Percentiles rank a stretch among this genome's conserved stretches.
Conservation (phyloP, 805 yeast species). For the Zygosaccharomyces bailii region DNA sequence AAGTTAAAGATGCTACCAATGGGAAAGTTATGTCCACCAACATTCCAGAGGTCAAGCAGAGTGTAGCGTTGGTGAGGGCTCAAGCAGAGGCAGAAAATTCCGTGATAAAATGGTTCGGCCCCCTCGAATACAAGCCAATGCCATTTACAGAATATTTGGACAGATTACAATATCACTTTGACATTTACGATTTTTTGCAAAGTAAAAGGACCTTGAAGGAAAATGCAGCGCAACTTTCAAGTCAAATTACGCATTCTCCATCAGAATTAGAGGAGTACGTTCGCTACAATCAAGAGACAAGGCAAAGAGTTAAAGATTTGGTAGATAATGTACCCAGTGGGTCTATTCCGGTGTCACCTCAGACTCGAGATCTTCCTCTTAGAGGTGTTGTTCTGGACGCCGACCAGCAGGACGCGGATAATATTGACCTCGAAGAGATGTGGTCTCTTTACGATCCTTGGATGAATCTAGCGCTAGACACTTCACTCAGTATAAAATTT, state of each 20-base stretch:
- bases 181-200: slow-evolving; percentile 29
- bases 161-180: slow-evolving; percentile 32
- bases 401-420: slow-evolving; percentile 19
- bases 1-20: slow-evolving; percentile 32
- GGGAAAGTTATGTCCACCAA: slow-evolving; percentile 31
- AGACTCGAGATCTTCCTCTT: slow-evolving; percentile 12
- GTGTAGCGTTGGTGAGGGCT: slow-evolving; percentile 42
- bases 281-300: slow-evolving; percentile 19
- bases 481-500: slow-evolving; percentile 36
- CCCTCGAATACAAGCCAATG: slow-evolving; percentile 54
- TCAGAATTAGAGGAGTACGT: slow-evolving; percentile 18
- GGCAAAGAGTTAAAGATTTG: slow-evolving; percentile 16
- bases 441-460: slow-evolving; percentile 38
- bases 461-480: slow-evolving; percentile 36
- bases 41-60: slow-evolving; percentile 35
- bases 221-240: slow-evolving; percentile 16
- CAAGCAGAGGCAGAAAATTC: slow-evolving; percentile 43
- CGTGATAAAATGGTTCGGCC: slow-evolving; percentile 66
- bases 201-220: slow-evolving; percentile 22
- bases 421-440: slow-evolving; percentile 29
- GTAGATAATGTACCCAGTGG: slow-evolving; percentile 17
- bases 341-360: slow-evolving; percentile 13
- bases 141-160: slow-evolving; percentile 38
- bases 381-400: slow-evolving; percentile 25
- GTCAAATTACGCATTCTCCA: slow-evolving; percentile 17